These are phyloP conservation scores for Penicillium paxilli DNA, from an alignment of 495 filamentous ascomycete genomes.

Conservation along the genomic window DNA sequence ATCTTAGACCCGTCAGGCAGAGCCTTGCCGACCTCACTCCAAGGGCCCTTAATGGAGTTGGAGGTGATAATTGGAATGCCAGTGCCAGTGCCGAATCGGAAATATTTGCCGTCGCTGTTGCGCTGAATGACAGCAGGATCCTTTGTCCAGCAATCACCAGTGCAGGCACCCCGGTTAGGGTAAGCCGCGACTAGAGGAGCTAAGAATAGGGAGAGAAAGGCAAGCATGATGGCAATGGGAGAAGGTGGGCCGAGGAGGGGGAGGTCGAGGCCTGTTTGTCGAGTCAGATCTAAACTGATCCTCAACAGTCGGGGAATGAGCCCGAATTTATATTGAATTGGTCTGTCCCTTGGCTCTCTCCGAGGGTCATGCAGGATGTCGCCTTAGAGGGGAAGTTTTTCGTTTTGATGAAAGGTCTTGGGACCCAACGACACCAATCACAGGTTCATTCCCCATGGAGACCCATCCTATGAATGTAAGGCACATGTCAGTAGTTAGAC, in stretches of 20 bases:
- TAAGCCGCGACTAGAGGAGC: slow-evolving; percentile 38
- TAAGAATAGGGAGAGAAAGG: slow-evolving; percentile 21
- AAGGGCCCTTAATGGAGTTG: slow-evolving; percentile 59
- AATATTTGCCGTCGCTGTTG: slow-evolving; percentile 66
- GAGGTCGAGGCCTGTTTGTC: not conserved
- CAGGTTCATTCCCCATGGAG: slow-evolving; percentile 7
- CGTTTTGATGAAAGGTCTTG: slow-evolving; percentile 17
- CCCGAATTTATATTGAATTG: slow-evolving; percentile 25
- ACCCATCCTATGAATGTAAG: slow-evolving; percentile 28
- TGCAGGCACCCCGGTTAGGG: slow-evolving; percentile 56
- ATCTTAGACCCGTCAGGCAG: slow-evolving; percentile 61
- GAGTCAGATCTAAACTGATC: not conserved
- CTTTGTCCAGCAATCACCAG: slow-evolving; percentile 60
- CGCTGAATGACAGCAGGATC: slow-evolving; percentile 67
- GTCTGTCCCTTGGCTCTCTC: not conserved
- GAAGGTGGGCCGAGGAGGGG: not conserved
- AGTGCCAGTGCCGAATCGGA: slow-evolving; percentile 67
- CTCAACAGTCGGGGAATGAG: not conserved
- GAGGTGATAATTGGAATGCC: slow-evolving; percentile 61
- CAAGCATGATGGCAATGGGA: slow-evolving; percentile 18
- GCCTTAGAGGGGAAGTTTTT: slow-evolving; percentile 8
- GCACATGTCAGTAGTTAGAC: slow-evolving; percentile 26
- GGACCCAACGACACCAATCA: slow-evolving; percentile 26
- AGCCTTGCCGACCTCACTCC: slow-evolving; percentile 58
- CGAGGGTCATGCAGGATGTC: slow-evolving; percentile 16